These are phyloP conservation scores for Adansonia madagascariensis DNA, from an alignment of 441 rosid genomes.

Conservation along the genomic window DNA sequence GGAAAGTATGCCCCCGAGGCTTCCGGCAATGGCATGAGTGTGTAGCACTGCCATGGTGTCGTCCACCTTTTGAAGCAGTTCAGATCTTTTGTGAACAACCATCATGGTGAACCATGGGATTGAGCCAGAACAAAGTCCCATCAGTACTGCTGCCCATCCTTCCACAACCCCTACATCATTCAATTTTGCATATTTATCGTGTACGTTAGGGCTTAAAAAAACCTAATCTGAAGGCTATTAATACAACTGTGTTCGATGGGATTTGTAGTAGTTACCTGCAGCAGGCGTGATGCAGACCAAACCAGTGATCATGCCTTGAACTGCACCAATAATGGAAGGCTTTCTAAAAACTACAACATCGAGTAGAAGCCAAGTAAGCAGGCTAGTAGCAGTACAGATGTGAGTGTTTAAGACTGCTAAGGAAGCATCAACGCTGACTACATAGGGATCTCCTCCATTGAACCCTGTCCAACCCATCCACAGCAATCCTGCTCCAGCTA, in stretches of 20 bases:
- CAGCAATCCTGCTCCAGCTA: conserved; percentile 55
- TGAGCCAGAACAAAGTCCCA: conserved; percentile 62
- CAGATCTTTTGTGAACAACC: conserved; percentile 54
- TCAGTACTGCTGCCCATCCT: conserved; percentile 60
- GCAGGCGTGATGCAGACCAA: conserved; percentile 68
- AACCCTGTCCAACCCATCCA: conserved; percentile 72
- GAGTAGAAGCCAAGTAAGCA: conserved; percentile 50
- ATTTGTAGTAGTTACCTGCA: conserved; percentile 36
- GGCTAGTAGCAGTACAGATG: conserved; percentile 50
- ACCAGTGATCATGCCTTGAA: conserved; percentile 68
- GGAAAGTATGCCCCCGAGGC: conserved; percentile 51
- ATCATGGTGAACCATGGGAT: conserved; percentile 67
- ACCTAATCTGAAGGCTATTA: not conserved
- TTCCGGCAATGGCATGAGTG: conserved; percentile 61
- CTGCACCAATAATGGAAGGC: conserved; percentile 56
- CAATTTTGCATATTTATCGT: not conserved
- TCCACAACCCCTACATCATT: conserved; percentile 48
- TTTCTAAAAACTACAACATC: conserved; percentile 42
- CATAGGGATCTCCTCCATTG: conserved; percentile 66
- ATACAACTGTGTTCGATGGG: not conserved
- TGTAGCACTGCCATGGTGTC: conserved; percentile 65
- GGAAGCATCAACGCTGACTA: conserved; percentile 42
- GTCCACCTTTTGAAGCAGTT: conserved; percentile 53
- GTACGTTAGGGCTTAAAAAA: not conserved
- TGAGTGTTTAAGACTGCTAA: conserved; percentile 58